Base-by-base conservation (phyloP, 768 basidiomycete species). In the Boletus tomentosulus region DNA sequence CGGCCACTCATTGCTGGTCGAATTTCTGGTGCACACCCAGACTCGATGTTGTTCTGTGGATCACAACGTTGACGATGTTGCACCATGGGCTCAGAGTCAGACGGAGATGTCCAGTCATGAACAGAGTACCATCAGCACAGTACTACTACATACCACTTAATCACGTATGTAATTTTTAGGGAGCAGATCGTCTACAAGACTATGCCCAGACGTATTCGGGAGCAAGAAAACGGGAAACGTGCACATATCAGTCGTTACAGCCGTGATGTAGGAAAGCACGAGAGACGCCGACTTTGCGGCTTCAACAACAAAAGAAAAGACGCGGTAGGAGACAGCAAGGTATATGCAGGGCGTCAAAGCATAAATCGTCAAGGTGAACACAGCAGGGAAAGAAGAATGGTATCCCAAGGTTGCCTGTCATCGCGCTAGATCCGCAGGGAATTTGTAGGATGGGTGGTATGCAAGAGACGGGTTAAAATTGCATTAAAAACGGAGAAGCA, bases 181-280 rank as follows among this genome's bases (percentile, higher is more conserved):
- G 51, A 37, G 47, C 34, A 53, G 60, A 58, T 56, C 54, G 51
- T 66, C 64, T 63, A 64, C 62, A 69, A 56, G 58, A 63, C 63
- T 56, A 58, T 66, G 69, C 65, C 66, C 61, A 50, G 68, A 66
- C 69, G 53, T 62, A 66, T 63, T 67, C 61, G 69, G 66, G 72
- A 68, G 64, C 61, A 64, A 68, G 64, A 71, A 60, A 53, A 55
- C 66, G 51, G 70, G 63, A 66, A 66, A 71, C 66, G 71, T 68
- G 71, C 71, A 80, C 79, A 82, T 85, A 77, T 86, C 83, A 85
- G 79, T 84, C 80, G 78, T 85, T 86, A 85, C 84, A 83, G 68
- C 64, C 60, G 58, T 50, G 55, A 31, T 66, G 53, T 37, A 27
- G 52, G 51, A 64, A 48, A 39, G 55, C 52, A 66, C 49, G 55